Base-by-base conservation (phyloP, 2,329 filamentous ascomycete genomes). In the Aspergillus oerlinghausenensis region DNA sequence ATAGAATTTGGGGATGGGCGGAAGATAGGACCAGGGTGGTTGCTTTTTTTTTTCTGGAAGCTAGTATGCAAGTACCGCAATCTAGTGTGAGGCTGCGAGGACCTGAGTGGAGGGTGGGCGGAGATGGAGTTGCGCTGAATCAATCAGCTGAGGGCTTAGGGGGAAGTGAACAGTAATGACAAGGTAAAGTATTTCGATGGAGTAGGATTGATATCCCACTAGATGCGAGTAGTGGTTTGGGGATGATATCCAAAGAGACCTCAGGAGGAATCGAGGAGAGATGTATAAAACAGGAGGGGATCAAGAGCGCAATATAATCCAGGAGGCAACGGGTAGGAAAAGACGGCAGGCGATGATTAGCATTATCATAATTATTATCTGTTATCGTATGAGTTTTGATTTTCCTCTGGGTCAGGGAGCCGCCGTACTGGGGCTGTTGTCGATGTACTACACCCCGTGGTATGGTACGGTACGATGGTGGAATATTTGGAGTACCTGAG, bases 71-170 rank as follows among this genome's bases (percentile, higher is more conserved):
- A 62, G 63, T 55, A 60, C 58, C 57, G 56, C 54, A 48, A 55
- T 49, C 60, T 62, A 63, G 61, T 61, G 56, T 56, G 56, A 60
- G 49, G 53, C 58, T 50, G 55, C 50, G 54, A 49, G 6, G 21
- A 54, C 8, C 26, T 45, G 51, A 28, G 28, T 51, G 47, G 49
- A 25, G 40, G 51, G 55, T 52, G 58, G 52, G 62, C 28, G 51
- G 51, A 47, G 47, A 52, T 26, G 35, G 59, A 64, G 63, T 60
- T 59, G 60, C 60, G 61, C 58, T 61, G 60, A 56, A 63, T 63
- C 62, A 64, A 65, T 65, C 63, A 65, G 63, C 63, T 65, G 63
- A 65, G 57, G 62, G 58, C 50, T 60, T 54, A 54, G 43, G 55
- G 55, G 43, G 52, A 43, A 43, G 52, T 52, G 45, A 57, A 56